phyloP scores from a whole-genome alignment of 805 yeast species.

The Saccharomycopsis fibuligera region DNA sequence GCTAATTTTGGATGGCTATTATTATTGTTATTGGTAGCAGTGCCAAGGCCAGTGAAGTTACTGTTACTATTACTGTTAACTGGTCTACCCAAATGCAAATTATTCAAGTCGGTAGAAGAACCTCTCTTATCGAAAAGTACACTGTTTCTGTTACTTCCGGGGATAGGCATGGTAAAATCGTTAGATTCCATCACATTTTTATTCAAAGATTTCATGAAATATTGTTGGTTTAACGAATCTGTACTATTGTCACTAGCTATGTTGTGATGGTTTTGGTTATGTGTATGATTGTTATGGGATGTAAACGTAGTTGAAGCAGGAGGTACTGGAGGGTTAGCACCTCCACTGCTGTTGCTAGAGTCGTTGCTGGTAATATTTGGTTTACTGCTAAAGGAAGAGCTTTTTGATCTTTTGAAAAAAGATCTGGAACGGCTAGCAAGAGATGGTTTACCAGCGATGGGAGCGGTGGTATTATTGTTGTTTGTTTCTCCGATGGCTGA shows the following conservation, averaged over 20 bases:
- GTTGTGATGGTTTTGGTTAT: neutral
- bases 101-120: neutral
- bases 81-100: neutral
- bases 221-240: conserved; percentile 3
- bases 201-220: conserved; percentile 13
- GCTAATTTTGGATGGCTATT: neutral
- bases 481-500: neutral
- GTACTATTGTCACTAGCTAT: neutral
- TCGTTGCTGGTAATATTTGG: neutral
- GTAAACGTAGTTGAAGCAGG: no score
- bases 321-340: neutral
- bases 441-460: neutral
- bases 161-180: conserved; percentile 21
- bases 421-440: conserved; percentile 5
- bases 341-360: neutral
- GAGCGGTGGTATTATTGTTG: neutral
- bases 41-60: no score
- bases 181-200: conserved; percentile 10
- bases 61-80: no score
- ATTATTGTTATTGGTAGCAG: no score
- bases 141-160: conserved; percentile 20
- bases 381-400: no score
- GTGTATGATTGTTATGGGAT: neutral
- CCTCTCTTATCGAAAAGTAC: conserved; percentile 26
- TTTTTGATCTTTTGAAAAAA: conserved; percentile 5